Evolutionary conservation across 768 basidiomycete genomes (phyloP).

Genomic region (Lactifluus piperatus): DNA sequence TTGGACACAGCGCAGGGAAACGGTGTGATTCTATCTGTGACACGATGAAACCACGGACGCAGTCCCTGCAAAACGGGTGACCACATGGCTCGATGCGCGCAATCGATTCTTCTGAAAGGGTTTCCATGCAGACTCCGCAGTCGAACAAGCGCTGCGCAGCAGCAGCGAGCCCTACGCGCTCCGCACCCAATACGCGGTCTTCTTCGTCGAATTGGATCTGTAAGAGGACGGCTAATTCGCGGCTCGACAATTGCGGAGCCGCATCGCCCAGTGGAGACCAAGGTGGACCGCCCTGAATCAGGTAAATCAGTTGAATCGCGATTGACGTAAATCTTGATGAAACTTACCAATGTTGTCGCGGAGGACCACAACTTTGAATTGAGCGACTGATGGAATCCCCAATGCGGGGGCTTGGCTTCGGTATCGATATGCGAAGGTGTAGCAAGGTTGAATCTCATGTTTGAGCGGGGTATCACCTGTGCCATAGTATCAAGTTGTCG

Average conservation of each 20-base stretch:
- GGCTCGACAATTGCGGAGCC: background rate
- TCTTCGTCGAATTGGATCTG: slow-evolving; percentile 14
- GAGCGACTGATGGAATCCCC: background rate
- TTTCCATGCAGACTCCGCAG: slow-evolving; percentile 52
- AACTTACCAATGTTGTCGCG: background rate
- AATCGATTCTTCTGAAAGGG: slow-evolving; percentile 34
- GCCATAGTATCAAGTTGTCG: background rate
- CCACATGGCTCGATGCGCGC: slow-evolving; percentile 36
- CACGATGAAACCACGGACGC: slow-evolving; percentile 36
- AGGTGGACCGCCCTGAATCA: background rate
- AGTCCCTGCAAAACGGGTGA: slow-evolving; percentile 48
- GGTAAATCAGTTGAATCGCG: background rate
- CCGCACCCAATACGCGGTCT: background rate
- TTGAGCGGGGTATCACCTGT: background rate
- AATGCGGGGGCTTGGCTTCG: background rate
- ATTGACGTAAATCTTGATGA: background rate
- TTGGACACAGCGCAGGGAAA: slow-evolving; percentile 54
- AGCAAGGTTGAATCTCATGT: background rate
- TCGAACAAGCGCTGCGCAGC: slow-evolving; percentile 28
- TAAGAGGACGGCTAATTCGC: background rate
- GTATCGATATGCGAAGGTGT: background rate
- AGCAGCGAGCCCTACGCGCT: slow-evolving; percentile 1
- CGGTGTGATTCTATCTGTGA: slow-evolving; percentile 43
- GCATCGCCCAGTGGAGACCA: slow-evolving; percentile 2
- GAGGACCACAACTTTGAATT: background rate